Percentiles rank a stretch among this genome's conserved stretches.
phyloP scores from a whole-genome alignment of 805 yeast genomes.

The Diddensiella santjacobensis region DNA sequence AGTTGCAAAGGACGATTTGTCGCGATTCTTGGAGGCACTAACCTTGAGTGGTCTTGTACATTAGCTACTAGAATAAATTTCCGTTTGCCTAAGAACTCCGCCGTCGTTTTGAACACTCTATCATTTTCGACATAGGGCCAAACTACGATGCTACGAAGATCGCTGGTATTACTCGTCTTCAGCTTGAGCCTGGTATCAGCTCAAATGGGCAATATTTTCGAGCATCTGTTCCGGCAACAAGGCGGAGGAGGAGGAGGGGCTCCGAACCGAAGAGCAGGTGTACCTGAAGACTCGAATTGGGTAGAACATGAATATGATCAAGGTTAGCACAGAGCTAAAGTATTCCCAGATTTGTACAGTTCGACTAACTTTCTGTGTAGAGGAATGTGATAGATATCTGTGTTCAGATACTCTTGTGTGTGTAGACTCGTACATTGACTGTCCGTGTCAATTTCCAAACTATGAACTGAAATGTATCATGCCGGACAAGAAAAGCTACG shows the following conservation, averaged over 20 bases:
- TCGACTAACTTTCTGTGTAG: conserved; percentile 9
- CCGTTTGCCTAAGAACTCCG: too few relatives aligned
- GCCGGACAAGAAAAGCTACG: conserved; percentile 59
- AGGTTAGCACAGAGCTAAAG: conserved; percentile 14
- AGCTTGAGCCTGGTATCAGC: conserved; percentile 25
- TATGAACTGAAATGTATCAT: conserved; percentile 77
- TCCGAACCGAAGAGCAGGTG: conserved; percentile 28
- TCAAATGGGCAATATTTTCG: conserved; percentile 46
- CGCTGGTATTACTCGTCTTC: neutral
- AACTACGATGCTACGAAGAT: neutral
- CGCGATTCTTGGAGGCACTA: conserved; percentile 80
- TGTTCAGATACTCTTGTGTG: conserved; percentile 84
- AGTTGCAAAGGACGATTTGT: conserved; percentile 78
- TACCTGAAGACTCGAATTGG: conserved; percentile 24
- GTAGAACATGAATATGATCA: conserved; percentile 24
- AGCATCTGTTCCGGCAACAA: conserved; percentile 35
- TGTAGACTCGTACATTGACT: conserved; percentile 61
- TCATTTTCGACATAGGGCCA: too few relatives aligned
- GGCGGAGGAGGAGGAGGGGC: conserved; percentile 36
- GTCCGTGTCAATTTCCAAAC: conserved; percentile 89
- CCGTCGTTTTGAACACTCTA: neutral
- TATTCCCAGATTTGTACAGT: neutral
- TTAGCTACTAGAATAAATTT: too few relatives aligned
- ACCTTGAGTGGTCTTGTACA: conserved; percentile 59
- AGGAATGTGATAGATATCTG: conserved; percentile 56